phyloP scores from a whole-genome alignment of 2,329 filamentous ascomycete genomes.

The Colletotrichum sansevieriae region DNA sequence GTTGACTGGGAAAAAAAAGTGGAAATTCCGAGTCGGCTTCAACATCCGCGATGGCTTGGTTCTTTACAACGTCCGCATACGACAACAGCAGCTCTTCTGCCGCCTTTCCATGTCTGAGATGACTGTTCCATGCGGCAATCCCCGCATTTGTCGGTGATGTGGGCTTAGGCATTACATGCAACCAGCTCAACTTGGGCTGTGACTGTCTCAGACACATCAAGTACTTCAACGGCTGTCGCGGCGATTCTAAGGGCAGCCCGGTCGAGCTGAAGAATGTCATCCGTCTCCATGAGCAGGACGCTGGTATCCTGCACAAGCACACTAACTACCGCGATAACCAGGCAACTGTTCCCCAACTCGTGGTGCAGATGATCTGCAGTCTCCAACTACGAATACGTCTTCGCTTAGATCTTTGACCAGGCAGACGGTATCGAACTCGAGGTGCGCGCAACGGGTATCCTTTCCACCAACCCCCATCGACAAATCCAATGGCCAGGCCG shows the following conservation, averaged over 20 bases:
- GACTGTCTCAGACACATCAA: slow-evolving; percentile 76
- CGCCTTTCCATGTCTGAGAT: slow-evolving; percentile 77
- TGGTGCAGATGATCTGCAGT: slow-evolving; percentile 74
- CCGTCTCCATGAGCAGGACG: slow-evolving; percentile 58
- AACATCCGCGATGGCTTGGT: slow-evolving; percentile 78
- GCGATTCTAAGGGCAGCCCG: slow-evolving; percentile 48
- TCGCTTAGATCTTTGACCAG: slow-evolving; percentile 63
- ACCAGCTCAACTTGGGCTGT: slow-evolving; percentile 75
- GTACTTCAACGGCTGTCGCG: slow-evolving; percentile 53
- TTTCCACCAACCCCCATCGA: slow-evolving; percentile 59
- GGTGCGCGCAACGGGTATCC: slow-evolving; percentile 58
- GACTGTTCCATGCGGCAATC: slow-evolving; percentile 77
- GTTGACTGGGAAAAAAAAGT: slow-evolving; percentile 70
- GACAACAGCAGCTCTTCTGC: slow-evolving; percentile 76
- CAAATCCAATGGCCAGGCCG: slow-evolving; percentile 61
- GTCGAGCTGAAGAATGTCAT: slow-evolving; percentile 51
- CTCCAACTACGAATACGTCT: slow-evolving; percentile 73
- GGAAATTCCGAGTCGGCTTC: slow-evolving; percentile 76
- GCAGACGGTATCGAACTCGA: slow-evolving; percentile 57
- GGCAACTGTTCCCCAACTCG: slow-evolving; percentile 70
- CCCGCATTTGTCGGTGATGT: slow-evolving; percentile 73
- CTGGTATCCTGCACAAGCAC: slow-evolving; percentile 75
- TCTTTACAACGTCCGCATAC: slow-evolving; percentile 75
- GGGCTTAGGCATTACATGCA: slow-evolving; percentile 73
- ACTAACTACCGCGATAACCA: slow-evolving; percentile 71